phyloP scores from a whole-genome alignment of 225 moss, liverwort and hornwort species.

The Rhytidiadelphus loreus region DNA sequence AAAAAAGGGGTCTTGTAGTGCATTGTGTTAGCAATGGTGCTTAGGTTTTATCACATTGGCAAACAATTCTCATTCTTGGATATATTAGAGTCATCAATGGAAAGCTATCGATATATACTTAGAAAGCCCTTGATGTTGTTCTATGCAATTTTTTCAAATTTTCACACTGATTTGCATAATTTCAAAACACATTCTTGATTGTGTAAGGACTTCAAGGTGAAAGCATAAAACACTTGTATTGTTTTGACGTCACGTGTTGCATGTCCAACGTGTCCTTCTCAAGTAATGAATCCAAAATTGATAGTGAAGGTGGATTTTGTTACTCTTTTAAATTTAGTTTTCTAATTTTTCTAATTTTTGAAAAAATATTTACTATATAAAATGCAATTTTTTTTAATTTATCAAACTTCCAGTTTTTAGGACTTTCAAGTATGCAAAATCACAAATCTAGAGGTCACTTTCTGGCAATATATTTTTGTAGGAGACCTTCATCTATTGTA shows the following conservation, averaged over 20 bases:
- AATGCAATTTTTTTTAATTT: neutral
- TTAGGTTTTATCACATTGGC: neutral
- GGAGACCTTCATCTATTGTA: neutral
- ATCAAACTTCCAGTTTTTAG: neutral
- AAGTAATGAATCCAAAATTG: neutral
- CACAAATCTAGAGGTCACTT: neutral
- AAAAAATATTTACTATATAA: neutral
- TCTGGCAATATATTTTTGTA: neutral
- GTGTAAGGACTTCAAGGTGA: neutral
- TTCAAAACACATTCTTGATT: neutral
- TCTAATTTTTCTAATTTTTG: rapidly evolving
- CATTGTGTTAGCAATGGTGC: too few relatives aligned
- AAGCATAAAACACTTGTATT: neutral
- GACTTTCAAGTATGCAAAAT: neutral
- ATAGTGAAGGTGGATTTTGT: neutral
- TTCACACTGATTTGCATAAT: neutral
- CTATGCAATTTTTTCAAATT: neutral
- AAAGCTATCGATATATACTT: too few relatives aligned
- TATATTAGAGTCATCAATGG: too few relatives aligned
- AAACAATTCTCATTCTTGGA: neutral
- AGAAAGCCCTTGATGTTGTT: neutral
- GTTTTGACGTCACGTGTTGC: neutral
- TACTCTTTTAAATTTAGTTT: neutral
- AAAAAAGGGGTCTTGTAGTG: too few relatives aligned
- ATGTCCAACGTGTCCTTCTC: rapidly evolving